Conservation (phyloP, 768 basidiomycete species). For the Phanerodontia chrysosporium region DNA sequence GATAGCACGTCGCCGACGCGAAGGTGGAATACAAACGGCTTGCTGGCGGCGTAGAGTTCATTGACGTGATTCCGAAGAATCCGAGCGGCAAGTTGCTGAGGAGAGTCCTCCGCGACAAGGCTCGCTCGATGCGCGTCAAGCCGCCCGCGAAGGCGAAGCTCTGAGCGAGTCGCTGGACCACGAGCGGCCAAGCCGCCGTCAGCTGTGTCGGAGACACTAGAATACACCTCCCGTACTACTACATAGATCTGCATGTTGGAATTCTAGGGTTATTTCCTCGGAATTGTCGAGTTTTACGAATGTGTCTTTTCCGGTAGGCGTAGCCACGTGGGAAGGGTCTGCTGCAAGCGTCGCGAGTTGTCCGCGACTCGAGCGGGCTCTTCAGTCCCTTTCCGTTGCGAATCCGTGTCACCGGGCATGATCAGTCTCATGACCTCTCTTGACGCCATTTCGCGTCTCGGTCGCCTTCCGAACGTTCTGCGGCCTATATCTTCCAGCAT, state of each 20-base stretch:
- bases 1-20: slow-evolving; percentile 27
- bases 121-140: background rate
- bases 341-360: background rate
- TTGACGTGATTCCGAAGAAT: slow-evolving; percentile 32
- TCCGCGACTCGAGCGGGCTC: background rate
- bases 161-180: background rate
- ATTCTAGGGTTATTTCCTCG: background rate
- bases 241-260: too few relatives aligned
- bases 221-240: too few relatives aligned
- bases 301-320: background rate
- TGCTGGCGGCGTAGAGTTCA: slow-evolving; percentile 35
- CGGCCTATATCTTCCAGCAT: background rate
- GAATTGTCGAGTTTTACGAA: background rate
- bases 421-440: slow-evolving; percentile 11
- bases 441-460: background rate
- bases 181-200: background rate
- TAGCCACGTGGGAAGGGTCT: background rate
- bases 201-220: too few relatives aligned
- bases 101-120: slow-evolving; percentile 6
- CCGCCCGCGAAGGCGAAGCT: slow-evolving; percentile 2
- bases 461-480: background rate
- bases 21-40: slow-evolving; percentile 35
- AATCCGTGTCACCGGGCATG: slow-evolving; percentile 7
- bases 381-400: background rate
- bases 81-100: slow-evolving; percentile 26